Evolutionary conservation across 768 basidiomycete species (phyloP).

Genomic region (Terana coerulea): DNA sequence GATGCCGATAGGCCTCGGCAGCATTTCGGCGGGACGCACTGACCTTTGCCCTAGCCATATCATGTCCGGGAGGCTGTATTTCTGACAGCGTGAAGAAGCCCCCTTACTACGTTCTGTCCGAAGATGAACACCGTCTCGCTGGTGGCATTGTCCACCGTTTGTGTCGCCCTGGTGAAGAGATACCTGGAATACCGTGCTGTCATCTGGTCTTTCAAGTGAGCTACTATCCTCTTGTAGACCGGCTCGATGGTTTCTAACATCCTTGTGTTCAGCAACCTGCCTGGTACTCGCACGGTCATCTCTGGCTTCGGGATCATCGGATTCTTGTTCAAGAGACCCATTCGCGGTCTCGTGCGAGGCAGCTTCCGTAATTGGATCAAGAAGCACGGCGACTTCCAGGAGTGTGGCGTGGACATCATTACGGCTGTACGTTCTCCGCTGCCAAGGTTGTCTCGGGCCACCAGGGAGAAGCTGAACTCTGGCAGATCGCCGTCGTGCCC

Average conservation of each 20-base stretch:
- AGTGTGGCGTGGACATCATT: slow-evolving; percentile 11
- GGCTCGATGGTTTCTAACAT: not conserved
- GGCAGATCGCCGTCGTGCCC: not conserved
- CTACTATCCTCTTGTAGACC: not conserved
- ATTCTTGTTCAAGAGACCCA: not conserved
- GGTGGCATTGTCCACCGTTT: not conserved
- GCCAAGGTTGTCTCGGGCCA: not conserved
- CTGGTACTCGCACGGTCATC: slow-evolving; percentile 7
- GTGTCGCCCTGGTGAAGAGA: not conserved
- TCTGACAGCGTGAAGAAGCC: no score
- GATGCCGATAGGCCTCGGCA: no score
- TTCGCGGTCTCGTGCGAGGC: slow-evolving; percentile 17
- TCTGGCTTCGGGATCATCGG: not conserved
- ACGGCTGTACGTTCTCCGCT: not conserved
- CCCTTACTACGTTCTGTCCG: no score
- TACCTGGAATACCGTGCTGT: not conserved
- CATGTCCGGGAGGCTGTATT: no score
- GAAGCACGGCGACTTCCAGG: slow-evolving; percentile 17
- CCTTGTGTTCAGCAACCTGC: not conserved
- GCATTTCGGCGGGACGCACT: no score
- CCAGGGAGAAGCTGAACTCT: not conserved
- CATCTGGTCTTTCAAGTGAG: not conserved
- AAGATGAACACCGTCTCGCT: not conserved
- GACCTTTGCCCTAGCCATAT: no score
- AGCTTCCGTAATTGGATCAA: slow-evolving; percentile 10